Percentiles rank a stretch among this genome's conserved stretches.
Conservation (phyloP, 2,329 filamentous ascomycete genomes). For the Aspergillus floridensis region DNA sequence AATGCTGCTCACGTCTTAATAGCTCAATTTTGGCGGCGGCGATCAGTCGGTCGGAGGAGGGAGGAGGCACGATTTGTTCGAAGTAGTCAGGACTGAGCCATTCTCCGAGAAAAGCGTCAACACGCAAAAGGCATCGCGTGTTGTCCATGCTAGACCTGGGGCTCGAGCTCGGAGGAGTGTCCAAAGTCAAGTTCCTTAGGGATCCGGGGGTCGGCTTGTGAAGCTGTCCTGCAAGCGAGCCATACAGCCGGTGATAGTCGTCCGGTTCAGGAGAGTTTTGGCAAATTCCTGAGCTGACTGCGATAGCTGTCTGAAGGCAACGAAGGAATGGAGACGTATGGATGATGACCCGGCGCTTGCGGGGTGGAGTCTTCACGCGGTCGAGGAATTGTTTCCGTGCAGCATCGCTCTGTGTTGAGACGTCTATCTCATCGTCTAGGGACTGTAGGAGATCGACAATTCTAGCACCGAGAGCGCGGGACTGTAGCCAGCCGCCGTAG, state of each 20-base stretch:
- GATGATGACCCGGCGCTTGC: conserved; percentile 74
- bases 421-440: conserved; percentile 35
- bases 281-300: conserved; percentile 78
- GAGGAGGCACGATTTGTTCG: conserved; percentile 85
- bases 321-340: conserved; percentile 92
- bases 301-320: conserved; percentile 89
- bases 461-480: conserved; percentile 73
- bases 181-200: background rate
- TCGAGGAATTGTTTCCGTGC: conserved; percentile 5
- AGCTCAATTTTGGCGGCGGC: conserved; percentile 84
- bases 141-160: conserved; percentile 5
- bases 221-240: background rate
- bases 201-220: conserved; percentile 2
- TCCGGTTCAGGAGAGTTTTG: conserved; percentile 34
- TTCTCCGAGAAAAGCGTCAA: conserved; percentile 92
- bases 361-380: conserved; percentile 30
- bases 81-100: conserved; percentile 95
- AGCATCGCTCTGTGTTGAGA: conserved; percentile 10
- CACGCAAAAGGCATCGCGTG: conserved; percentile 55
- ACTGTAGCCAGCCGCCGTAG: conserved; percentile 90
- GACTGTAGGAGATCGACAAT: conserved; percentile 70
- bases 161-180: conserved; percentile 3
- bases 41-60: conserved; percentile 81
- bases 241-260: background rate
- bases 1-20: conserved; percentile 67